phyloP scores from a whole-genome alignment of 106 monocot species.

The Xerophyta viscosa region DNA sequence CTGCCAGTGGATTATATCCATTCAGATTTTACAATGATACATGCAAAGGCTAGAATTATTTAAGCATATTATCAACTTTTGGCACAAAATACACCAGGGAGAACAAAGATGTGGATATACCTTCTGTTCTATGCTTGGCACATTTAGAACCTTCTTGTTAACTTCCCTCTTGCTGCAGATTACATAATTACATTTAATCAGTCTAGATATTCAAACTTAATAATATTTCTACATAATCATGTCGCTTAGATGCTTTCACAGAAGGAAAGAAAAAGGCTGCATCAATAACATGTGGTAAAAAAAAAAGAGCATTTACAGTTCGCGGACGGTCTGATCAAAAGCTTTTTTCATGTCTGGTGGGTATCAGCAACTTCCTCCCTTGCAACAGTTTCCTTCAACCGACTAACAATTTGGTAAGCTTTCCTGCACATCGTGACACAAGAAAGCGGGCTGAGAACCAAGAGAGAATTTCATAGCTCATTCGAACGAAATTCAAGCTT shows the following conservation, averaged over 20 bases:
- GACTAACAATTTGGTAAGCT: too few relatives aligned
- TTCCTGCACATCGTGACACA: too few relatives aligned
- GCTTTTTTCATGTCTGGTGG: slow-evolving; percentile 78
- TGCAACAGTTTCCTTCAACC: neutral
- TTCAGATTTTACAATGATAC: too few relatives aligned
- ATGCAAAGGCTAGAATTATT: too few relatives aligned
- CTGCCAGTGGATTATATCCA: neutral
- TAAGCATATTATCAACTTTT: too few relatives aligned
- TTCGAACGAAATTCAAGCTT: too few relatives aligned
- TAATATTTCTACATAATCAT: neutral
- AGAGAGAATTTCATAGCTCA: too few relatives aligned
- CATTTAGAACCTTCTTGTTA: slow-evolving; percentile 91
- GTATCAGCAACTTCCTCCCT: neutral
- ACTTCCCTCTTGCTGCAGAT: slow-evolving; percentile 88
- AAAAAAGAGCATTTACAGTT: slow-evolving; percentile 48
- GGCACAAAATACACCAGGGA: neutral
- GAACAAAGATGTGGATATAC: slow-evolving; percentile 17
- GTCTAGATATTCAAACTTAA: neutral
- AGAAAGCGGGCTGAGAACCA: too few relatives aligned
- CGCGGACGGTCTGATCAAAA: slow-evolving; percentile 94
- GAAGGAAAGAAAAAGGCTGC: neutral
- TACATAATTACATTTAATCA: too few relatives aligned
- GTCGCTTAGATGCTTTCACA: neutral
- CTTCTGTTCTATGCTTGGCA: slow-evolving; percentile 91
- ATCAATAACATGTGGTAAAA: neutral